Evolutionary conservation across 1,139 yeast genomes (phyloP), one percentile per base, ranked within the genome.

Genomic region (Hanseniaspora sp.): DNA sequence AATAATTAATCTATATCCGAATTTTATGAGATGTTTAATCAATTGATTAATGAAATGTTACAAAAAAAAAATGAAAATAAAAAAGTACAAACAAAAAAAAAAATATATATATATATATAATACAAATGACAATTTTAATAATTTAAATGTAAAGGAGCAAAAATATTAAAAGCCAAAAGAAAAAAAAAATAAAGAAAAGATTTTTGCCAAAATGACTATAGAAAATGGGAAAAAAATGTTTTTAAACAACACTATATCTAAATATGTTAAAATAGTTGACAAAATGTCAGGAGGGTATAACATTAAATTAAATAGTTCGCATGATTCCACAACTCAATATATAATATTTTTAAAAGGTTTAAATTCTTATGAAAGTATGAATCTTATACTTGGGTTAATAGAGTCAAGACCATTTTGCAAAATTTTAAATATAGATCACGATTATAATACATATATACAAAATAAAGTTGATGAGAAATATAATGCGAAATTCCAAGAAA

Each of bases 341-440:
- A 41, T 45, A 11, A 13, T 49, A 5, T 49, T 49, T n/a, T 28
- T 37, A 7, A 43, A 49, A 38, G 53, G 53, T 4, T 43, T 43
- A 5, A 38, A 43, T 11, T 49, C 53, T 3, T 23, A 29, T 29
- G 48, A 43, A 35, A 40, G 43, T 15, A 49, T 45, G 15, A 30
- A 49, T 15, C 11, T 43, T 4, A 41, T 48, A 30, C 17, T 48
- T 12, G 17, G 42, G 6, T 12, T 49, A 5, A 43, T 49, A 23
- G 29, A 43, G 17, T n/a, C 17, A 8, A 35, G 23, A 12, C 39
- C 53, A 8, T 31, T 49, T n/a, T 28, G 38, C n/a, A 49, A 43
- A 29, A 41, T 49, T 30, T n/a, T 49, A 5, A 49, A 49, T n/a
- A 17, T 49, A 15, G 53, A 49, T 18, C 39, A 29, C 18, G 31